Base-by-base conservation (phyloP, 768 basidiomycete genomes). In the Rubroboletus pulcherrimus region DNA sequence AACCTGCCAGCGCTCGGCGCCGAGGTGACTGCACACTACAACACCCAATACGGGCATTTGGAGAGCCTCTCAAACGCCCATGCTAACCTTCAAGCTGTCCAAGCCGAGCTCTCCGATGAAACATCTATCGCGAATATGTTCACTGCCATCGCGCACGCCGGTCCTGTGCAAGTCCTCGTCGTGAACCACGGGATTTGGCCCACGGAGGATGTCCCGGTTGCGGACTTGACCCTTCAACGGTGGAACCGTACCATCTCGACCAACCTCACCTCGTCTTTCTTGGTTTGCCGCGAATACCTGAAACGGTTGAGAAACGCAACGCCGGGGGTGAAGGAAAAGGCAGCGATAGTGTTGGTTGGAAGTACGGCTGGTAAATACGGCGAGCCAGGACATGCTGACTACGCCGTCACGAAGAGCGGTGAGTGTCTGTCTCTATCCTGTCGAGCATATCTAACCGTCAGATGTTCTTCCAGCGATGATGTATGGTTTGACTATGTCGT, bases 301-400 rank as follows among this genome's bases (percentile, higher is more conserved):
- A 71, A 70, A 9, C 72, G 73, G 5, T 66, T 90, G 31, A 72
- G 71, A 53, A 31, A 49, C 1, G 77, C 72, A 14, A 62, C 66
- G 0, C 68, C 73, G 15, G 73, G 71, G n/a, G 57, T 71, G 21
- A 85, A 81, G 64, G 78, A 78, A 10, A 79, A 81, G 58, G 84
- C 84, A 0, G 73, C 78, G 14, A 78, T 91, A 31, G 74, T 89
- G 3, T 68, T 90, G 38, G 78, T 90, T 48, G 89, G 89, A 11
- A 86, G 85, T 58, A 84, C 82, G 0, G 79, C 87, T 3, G 89
- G 89, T 2, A 87, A 86, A 70, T 86, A 79, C 58, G 89, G 88
- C 17, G 87, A 89, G 68, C 80, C 80, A 0, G 80, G 79, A 4
- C 81, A 87, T 64, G 81, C 80, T 0, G 86, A 88, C 69, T 87